Evolutionary conservation across 768 basidiomycete genomes (phyloP), one percentile per base, ranked within the genome.

Genomic region (Agrocybe praecox): DNA sequence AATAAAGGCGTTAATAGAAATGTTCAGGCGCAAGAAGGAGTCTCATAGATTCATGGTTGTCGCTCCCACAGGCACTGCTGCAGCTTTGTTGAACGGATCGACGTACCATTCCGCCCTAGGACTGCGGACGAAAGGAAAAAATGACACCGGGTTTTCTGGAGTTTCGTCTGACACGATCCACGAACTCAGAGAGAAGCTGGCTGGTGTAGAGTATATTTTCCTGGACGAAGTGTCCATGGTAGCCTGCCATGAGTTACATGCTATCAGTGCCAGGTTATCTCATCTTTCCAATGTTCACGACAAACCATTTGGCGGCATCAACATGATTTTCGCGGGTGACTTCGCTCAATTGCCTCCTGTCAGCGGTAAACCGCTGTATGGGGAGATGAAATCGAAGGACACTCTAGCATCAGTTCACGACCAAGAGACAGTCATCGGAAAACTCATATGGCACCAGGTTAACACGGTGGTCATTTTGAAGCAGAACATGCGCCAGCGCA

Each of bases 181-280:
- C 24, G 60, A 67, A 46, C 51, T 66, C 0, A 56, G 56, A 11
- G 50, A 59, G 21, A 36, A 62, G 18, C 43, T 74, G 10, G 18
- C 59, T n/a, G 65, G 70, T 19, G 70, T 77, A 10, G 66, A 76
- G 0, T 76, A 76, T 60, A 61, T 79, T 3, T 77, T 80, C 44
- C 56, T 79, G 14, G 75, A 80, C 65, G 76, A 80, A 50, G 64
- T 80, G 0, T 79, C 77, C 0, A 80, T 80, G 78, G 36, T 79
- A 2, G 60, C 66, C 0, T 74, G 72, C 52, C 53, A 53, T 26
- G 72, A 74, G 7, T 22, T 75, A 44, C 71, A 69, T 50, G 52
- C 52, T 11, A 73, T 74, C 21, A 69, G 69, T 55, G 57, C 60
- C 0, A 52, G 66, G 17, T 42, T 75, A 1, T 51, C 68, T 1